These are phyloP conservation scores for Lentinula sp. DNA, from an alignment of 768 basidiomycete genomes.

Conservation along the genomic window DNA sequence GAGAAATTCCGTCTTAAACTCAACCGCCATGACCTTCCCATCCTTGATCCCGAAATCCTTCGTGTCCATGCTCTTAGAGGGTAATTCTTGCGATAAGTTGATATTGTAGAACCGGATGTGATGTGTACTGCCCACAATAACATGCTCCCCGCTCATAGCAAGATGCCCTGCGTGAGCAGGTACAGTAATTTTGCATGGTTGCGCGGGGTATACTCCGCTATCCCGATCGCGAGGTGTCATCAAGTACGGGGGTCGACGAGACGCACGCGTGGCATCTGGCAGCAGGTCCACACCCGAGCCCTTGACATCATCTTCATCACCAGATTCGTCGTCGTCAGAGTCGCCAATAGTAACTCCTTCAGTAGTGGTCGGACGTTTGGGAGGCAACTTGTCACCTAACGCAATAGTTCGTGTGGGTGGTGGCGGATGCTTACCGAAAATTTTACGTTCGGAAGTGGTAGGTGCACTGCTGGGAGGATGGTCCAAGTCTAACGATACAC, in stretches of 20 bases:
- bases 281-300: neutral
- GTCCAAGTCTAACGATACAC: slow-evolving; percentile 9
- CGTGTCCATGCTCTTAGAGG: slow-evolving; percentile 48
- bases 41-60: slow-evolving; percentile 63
- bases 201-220: neutral
- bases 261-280: slow-evolving; percentile 66
- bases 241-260: slow-evolving; percentile 43
- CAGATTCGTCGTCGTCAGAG: slow-evolving; percentile 56
- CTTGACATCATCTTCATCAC: slow-evolving; percentile 19
- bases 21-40: slow-evolving; percentile 67
- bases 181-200: slow-evolving; percentile 39
- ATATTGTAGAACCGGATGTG: slow-evolving; percentile 63
- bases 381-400: slow-evolving; percentile 61
- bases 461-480: slow-evolving; percentile 21
- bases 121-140: slow-evolving; percentile 53
- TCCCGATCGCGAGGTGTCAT: neutral
- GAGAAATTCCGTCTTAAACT: slow-evolving; percentile 55
- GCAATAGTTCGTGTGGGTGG: slow-evolving; percentile 74
- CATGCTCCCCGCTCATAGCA: slow-evolving; percentile 44
- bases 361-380: neutral
- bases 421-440: slow-evolving; percentile 47
- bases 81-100: slow-evolving; percentile 33
- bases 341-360: slow-evolving; percentile 40
- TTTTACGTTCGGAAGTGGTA: slow-evolving; percentile 29
- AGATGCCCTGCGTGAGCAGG: slow-evolving; percentile 51